These are phyloP conservation scores for Solanum phureja DNA, from an alignment of 257 asterid species.

Conservation along the genomic window DNA sequence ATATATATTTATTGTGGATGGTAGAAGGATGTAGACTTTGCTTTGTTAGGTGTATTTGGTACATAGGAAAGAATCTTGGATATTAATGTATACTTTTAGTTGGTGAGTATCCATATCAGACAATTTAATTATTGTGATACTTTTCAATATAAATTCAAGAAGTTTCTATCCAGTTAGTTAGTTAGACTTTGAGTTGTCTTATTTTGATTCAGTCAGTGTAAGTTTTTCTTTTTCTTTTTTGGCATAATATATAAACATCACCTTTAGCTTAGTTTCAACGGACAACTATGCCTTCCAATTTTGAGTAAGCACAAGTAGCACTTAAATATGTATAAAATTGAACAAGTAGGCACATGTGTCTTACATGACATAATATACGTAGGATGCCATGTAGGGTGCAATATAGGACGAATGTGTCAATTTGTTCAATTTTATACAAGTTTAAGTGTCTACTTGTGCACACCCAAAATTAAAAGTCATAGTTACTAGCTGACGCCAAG, in stretches of 20 bases:
- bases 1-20: not conserved
- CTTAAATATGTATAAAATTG: too few relatives aligned
- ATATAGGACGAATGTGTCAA: too few relatives aligned
- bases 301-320: too few relatives aligned
- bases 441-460: too few relatives aligned
- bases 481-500: fast-evolving
- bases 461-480: too few relatives aligned
- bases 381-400: too few relatives aligned
- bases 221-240: not conserved
- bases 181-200: not conserved
- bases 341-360: too few relatives aligned
- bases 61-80: not conserved
- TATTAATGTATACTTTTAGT: not conserved
- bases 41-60: not conserved
- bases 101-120: not conserved
- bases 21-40: not conserved
- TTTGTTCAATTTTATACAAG: too few relatives aligned
- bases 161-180: not conserved
- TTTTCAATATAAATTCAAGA: not conserved
- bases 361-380: too few relatives aligned
- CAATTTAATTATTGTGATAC: not conserved
- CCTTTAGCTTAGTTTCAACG: fast-evolving
- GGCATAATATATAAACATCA: too few relatives aligned
- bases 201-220: not conserved
- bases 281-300: too few relatives aligned